These are phyloP conservation scores for Tylopilus orsonianus DNA, from an alignment of 1,284 basidiomycete genomes.

Conservation along the genomic window DNA sequence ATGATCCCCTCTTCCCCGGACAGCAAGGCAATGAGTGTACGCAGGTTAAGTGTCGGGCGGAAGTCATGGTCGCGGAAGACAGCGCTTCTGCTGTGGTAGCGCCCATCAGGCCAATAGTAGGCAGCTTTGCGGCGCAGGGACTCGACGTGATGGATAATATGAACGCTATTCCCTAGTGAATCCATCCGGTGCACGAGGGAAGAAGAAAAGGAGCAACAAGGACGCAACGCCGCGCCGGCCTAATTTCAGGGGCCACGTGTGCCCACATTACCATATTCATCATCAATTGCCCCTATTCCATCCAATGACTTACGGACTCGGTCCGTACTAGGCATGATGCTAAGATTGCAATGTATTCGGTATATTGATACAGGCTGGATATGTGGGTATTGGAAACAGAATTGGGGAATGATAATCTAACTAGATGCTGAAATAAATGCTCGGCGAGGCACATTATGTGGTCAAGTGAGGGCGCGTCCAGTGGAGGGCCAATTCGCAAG, in stretches of 20 bases:
- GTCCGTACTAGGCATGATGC: too few relatives aligned
- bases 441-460: conserved; percentile 5
- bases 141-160: conserved; percentile 29
- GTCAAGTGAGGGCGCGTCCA: conserved; percentile 2
- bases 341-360: conserved; percentile 13
- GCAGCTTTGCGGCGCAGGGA: conserved; percentile 28
- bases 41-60: conserved; percentile 33
- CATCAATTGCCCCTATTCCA: not conserved
- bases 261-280: not conserved
- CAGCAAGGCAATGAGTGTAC: conserved; percentile 23
- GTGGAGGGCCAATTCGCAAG: conserved; percentile 4
- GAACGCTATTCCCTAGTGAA: conserved; percentile 2
- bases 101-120: conserved; percentile 29
- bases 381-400: conserved; percentile 30
- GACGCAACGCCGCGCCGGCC: conserved; percentile 8
- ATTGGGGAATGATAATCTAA: conserved; percentile 27
- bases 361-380: conserved; percentile 33
- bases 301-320: too few relatives aligned
- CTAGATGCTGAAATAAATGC: conserved; percentile 33
- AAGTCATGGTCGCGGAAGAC: conserved; percentile 14
- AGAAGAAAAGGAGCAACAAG: not conserved
- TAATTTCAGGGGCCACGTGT: conserved; percentile 16
- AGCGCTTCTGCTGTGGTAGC: conserved; percentile 1
- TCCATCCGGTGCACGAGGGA: conserved; percentile 9
- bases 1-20: not conserved